Conservation (phyloP, 768 basidiomycete species). For the Lyophyllum shimeji region DNA sequence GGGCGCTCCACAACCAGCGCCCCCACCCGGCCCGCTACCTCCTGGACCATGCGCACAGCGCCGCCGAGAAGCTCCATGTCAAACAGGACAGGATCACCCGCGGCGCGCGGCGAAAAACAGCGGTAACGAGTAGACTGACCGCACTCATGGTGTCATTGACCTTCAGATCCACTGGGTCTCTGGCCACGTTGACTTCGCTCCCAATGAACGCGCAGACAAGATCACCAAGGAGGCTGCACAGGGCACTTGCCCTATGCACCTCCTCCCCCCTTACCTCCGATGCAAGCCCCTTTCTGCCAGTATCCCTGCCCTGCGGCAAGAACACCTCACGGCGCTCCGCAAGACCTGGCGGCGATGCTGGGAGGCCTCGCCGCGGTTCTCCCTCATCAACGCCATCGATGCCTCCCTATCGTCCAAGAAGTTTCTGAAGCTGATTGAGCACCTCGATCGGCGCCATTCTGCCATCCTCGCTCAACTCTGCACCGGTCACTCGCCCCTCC, state of each 20-base stretch:
- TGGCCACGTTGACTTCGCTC: slow-evolving; percentile 2
- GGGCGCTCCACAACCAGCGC: slow-evolving; percentile 1
- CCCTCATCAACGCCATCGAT: slow-evolving; percentile 8
- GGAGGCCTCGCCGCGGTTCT: slow-evolving; percentile 9
- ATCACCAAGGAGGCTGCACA: slow-evolving; percentile 1
- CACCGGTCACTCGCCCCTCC: slow-evolving; percentile 29
- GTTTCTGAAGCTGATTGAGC: not conserved
- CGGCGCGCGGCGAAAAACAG: not conserved
- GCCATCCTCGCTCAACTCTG: slow-evolving; percentile 1
- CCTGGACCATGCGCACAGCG: slow-evolving; percentile 1
- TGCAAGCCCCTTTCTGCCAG: slow-evolving; percentile 13
- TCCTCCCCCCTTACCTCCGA: not conserved
- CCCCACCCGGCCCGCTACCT: slow-evolving; percentile 9
- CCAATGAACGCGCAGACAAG: slow-evolving; percentile 4
- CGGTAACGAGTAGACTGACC: not conserved
- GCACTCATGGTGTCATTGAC: not conserved
- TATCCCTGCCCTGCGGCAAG: slow-evolving; percentile 9
- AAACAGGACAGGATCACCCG: not conserved
- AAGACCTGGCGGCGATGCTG: slow-evolving; percentile 6
- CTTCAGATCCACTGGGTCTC: slow-evolving; percentile 6
- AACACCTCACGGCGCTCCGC: not conserved
- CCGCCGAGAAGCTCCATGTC: not conserved
- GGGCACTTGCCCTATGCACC: not conserved
- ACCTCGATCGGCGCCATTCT: not conserved
- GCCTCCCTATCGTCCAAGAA: slow-evolving; percentile 7